phyloP scores from a whole-genome alignment of 1,284 basidiomycete species.

The Cutaneotrichosporon arboriforme region DNA sequence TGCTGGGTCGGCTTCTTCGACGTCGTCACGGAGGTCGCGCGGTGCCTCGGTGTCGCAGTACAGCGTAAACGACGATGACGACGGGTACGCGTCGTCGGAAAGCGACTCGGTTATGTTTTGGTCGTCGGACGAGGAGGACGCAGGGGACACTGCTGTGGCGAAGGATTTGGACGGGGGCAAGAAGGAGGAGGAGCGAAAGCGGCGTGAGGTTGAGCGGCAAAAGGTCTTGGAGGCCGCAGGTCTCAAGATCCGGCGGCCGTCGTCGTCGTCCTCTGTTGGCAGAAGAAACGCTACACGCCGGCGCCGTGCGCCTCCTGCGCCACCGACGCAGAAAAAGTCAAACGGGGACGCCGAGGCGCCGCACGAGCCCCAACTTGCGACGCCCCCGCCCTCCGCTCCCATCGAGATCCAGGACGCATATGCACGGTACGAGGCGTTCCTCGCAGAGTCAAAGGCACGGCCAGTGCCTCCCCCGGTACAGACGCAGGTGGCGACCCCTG shows the following conservation, averaged over 20 bases:
- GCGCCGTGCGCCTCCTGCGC: constrained; percentile 8
- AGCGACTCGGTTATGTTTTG: constrained; percentile 30
- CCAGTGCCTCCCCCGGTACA: not conserved
- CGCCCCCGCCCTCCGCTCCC: not conserved
- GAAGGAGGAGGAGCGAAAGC: constrained; percentile 56
- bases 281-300: constrained; percentile 29
- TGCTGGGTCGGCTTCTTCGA: too few species aligned
- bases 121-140: constrained; percentile 40
- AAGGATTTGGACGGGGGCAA: constrained; percentile 49
- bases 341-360: not conserved
- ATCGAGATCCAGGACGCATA: constrained; percentile 73
- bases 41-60: constrained; percentile 1
- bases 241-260: constrained; percentile 56
- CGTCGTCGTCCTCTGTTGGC: constrained; percentile 35
- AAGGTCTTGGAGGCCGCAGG: constrained; percentile 83
- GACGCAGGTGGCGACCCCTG: too few species aligned
- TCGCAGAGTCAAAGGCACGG: constrained; percentile 49
- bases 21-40: too few species aligned
- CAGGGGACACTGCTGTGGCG: constrained; percentile 46
- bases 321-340: not conserved
- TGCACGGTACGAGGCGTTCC: constrained; percentile 75
- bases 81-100: constrained; percentile 25
- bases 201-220: constrained; percentile 68
- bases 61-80: constrained; percentile 25
- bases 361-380: not conserved